These are phyloP conservation scores for Paraphoma sp. DNA, from an alignment of 2,329 filamentous ascomycete species.

Conservation along the genomic window DNA sequence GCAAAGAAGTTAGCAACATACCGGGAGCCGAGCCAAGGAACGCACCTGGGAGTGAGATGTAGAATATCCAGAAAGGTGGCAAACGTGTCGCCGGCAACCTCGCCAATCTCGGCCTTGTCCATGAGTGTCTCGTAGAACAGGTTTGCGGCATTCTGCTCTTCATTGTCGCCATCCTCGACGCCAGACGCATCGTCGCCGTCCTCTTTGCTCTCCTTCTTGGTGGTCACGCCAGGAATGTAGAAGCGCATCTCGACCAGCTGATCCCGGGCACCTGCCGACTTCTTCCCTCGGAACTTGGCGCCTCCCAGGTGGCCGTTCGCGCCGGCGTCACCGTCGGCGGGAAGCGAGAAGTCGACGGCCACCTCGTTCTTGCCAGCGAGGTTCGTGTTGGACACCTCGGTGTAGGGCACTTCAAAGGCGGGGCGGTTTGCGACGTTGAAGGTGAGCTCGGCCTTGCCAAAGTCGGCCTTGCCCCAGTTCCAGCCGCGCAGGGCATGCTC, in stretches of 20 bases:
- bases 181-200: conserved; percentile 69
- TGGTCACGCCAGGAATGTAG: conserved; percentile 90
- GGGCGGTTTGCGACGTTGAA: conserved; percentile 98
- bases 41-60: conserved; percentile 90
- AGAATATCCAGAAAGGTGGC: conserved; percentile 96
- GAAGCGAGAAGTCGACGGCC: conserved; percentile 88
- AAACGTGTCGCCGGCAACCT: conserved; percentile 97
- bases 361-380: conserved; percentile 97
- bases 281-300: conserved; percentile 79
- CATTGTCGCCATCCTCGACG: conserved; percentile 63
- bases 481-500: conserved; percentile 95
- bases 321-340: conserved; percentile 73
- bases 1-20: conserved; percentile 36
- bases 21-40: conserved; percentile 10
- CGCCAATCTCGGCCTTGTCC: conserved; percentile 98
- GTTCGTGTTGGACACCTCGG: conserved; percentile 97
- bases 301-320: conserved; percentile 77
- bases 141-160: conserved; percentile 93
- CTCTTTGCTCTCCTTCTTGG: conserved; percentile 72
- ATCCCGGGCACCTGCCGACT: conserved; percentile 86
- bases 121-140: conserved; percentile 98
- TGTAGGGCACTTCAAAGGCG: conserved; percentile 95
- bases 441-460: conserved; percentile 89
- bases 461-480: conserved; percentile 99
- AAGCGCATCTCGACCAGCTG: conserved; percentile 99